Base-by-base conservation (phyloP, 441 rosid species). In the Eutrema salsugineum region DNA sequence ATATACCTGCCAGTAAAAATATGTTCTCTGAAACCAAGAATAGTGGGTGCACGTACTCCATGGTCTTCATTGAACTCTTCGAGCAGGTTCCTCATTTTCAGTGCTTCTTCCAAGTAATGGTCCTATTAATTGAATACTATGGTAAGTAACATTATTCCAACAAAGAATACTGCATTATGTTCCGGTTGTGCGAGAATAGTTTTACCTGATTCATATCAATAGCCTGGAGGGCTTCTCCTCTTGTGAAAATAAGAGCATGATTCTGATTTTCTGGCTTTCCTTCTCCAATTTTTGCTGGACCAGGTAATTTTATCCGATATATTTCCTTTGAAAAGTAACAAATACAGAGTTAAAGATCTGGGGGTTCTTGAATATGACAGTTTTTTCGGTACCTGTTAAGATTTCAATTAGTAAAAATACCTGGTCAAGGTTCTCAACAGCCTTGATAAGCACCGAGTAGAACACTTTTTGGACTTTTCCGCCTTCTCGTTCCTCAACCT, bases 181-280 rank as follows among this genome's bases (percentile, higher is more conserved):
- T 56, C 68, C 40, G 1, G 19, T 51, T 36, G 40, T 54, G 48
- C 35, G 12, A 30, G 8, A 55, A n/a, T 47, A 55, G 20, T 69
- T 57, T 77, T 78, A 87, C 97, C 90, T 94, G 99, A 79, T 94
- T 91, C 97, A 94, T 94, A 81, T 94, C 99, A 79, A 94, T 94
- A 63, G 95, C 80, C 71, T 89, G 98, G 68, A 93, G 89, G 73
- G 98, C 97, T 87, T 91, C 98, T 72, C 96, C 98, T 54, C 98
- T 84, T 42, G 96, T 91, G 59, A 93, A 89, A 60, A 94, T 68
- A 57, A 88, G 77, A 46, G 99, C 97, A 77, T 94, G 98, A 58
- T 89, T 94, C 82, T 94, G 98, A 80, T 94, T 88, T 80, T 88
- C 98, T 24, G 98, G 98, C 79, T 91, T 91, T 71, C 97, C 98